Conservation (phyloP, 2,329 filamentous ascomycete species). For the Cercospora sp. region DNA sequence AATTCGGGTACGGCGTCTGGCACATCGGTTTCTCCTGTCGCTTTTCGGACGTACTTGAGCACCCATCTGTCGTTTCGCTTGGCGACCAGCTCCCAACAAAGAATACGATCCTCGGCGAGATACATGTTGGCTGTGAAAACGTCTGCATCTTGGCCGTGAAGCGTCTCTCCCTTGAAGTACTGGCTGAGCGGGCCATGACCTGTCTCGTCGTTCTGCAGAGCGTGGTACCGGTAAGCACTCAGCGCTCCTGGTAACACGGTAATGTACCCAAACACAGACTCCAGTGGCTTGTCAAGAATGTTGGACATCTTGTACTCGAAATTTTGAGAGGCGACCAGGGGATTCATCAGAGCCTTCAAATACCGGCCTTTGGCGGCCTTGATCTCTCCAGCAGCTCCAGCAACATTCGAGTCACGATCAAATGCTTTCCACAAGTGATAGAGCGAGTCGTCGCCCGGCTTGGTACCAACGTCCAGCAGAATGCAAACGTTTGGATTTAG, state of each 20-base stretch:
- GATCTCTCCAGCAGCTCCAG: slow-evolving; percentile 95
- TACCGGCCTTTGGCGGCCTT: slow-evolving; percentile 91
- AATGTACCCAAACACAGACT: slow-evolving; percentile 97
- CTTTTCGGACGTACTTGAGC: slow-evolving; percentile 94
- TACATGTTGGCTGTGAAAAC: slow-evolving; percentile 99
- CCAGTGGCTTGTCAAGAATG: slow-evolving; percentile 94
- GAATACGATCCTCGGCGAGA: slow-evolving; percentile 82
- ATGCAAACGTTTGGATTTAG: slow-evolving; percentile 97
- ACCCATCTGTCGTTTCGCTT: slow-evolving; percentile 96
- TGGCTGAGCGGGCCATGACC: slow-evolving; percentile 94
- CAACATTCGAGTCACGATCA: slow-evolving; percentile 95
- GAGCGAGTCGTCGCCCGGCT: slow-evolving; percentile 82
- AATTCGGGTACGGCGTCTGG: slow-evolving; percentile 94
- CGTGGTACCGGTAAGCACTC: slow-evolving; percentile 93
- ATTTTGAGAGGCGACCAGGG: slow-evolving; percentile 93
- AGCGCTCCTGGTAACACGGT: slow-evolving; percentile 93
- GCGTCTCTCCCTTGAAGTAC: slow-evolving; percentile 98
- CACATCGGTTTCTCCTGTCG: slow-evolving; percentile 96
- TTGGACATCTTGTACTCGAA: slow-evolving; percentile 99
- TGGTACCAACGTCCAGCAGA: slow-evolving; percentile 91
- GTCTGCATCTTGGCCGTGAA: slow-evolving; percentile 93
- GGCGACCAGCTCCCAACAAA: slow-evolving; percentile 93
- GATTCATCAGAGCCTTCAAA: slow-evolving; percentile 82
- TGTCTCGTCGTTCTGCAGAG: slow-evolving; percentile 92
- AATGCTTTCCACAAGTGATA: slow-evolving; percentile 99